Percentiles rank a stretch among this genome's conserved stretches.
These are phyloP conservation scores for Coemansia sp. DNA, from an alignment of 192 early-diverging fungal species.

Conservation along the genomic window DNA sequence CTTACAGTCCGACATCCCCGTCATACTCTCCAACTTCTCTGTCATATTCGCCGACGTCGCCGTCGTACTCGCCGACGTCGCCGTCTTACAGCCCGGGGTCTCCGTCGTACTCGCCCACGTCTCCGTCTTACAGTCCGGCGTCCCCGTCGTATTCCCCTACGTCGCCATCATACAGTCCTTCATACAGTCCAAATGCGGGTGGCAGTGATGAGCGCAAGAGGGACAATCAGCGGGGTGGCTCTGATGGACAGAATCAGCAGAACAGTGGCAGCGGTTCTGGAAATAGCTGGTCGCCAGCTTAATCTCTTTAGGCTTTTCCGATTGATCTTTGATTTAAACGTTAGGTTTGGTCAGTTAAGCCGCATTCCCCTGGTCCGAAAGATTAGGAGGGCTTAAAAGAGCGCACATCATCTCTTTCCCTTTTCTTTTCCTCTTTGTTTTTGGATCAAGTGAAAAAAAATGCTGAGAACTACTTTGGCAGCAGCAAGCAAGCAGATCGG, in stretches of 20 bases:
- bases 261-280: slow-evolving; percentile 14
- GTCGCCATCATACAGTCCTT: slow-evolving; percentile 15
- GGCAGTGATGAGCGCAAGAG: slow-evolving; percentile 7
- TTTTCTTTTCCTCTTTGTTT: not conserved
- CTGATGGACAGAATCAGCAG: slow-evolving; percentile 6
- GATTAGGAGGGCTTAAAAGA: not conserved
- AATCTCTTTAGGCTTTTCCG: not conserved
- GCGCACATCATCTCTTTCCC: not conserved
- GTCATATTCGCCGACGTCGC: slow-evolving; percentile 70
- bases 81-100: slow-evolving; percentile 72
- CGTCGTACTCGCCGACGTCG: slow-evolving; percentile 54
- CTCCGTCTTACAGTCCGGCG: slow-evolving; percentile 73
- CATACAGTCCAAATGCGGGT: slow-evolving; percentile 8
- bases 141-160: slow-evolving; percentile 36
- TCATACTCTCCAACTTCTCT: slow-evolving; percentile 73
- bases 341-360: not conserved
- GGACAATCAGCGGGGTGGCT: slow-evolving; percentile 3
- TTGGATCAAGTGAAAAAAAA: not conserved
- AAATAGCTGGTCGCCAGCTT: slow-evolving; percentile 49
- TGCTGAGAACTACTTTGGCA: not conserved
- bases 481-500: slow-evolving; percentile 7
- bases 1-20: slow-evolving; percentile 63
- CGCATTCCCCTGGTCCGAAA: not conserved
- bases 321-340: not conserved
- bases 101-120: slow-evolving; percentile 55